Base-by-base conservation (phyloP, 2,329 filamentous ascomycete species). In the Pestalotiopsis fici region DNA sequence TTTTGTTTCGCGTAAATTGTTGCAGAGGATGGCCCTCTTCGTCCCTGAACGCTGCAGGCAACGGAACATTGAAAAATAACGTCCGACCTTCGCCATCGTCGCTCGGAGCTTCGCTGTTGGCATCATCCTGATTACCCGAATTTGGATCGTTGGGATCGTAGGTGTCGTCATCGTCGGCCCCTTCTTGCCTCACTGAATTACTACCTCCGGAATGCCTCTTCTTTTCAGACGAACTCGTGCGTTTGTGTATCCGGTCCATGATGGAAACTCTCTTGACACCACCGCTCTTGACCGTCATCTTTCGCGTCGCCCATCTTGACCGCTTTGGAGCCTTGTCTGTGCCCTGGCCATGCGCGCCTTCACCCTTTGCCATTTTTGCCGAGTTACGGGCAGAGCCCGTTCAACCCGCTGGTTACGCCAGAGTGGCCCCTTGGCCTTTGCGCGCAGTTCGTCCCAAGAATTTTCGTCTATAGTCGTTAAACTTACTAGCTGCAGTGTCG, bases 291-390 rank as follows among this genome's bases (percentile, higher is more conserved):
- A 93, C 89, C 15, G 90, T 90, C 79, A 93, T 88, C 78, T 94
- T 93, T 76, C 95, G 93, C n/a, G 96, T 98, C 21, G 96, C 95
- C 96, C 96, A 98, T 89, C 96, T 88, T 79, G 96, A 90, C 77
- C 95, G 88, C 78, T 95, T 94, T 25, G 62, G 62, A 28, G 68
- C 68, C 27, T 59, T 64, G 39, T 66, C 67, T 5, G 57, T 60
- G 66, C 59, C 68, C 54, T 61, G 68, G 57, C 68, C 69, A 37
- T 66, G 67, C 28, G 68, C 64, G 64, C 75, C 72, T 37, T 75
- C 75, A 67, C 73, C 76, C 70, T 77, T 77, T 65, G 78, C 71
- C 81, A 82, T 82, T 62, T 66, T 75, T 72, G 71, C 72, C 71
- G 73, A 71, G 72, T 76, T 73, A 75, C 80, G 80, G 80, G 80